Evolutionary conservation across 495 filamentous ascomycete genomes (phyloP).

Genomic region (Aspergillus funiculosus): DNA sequence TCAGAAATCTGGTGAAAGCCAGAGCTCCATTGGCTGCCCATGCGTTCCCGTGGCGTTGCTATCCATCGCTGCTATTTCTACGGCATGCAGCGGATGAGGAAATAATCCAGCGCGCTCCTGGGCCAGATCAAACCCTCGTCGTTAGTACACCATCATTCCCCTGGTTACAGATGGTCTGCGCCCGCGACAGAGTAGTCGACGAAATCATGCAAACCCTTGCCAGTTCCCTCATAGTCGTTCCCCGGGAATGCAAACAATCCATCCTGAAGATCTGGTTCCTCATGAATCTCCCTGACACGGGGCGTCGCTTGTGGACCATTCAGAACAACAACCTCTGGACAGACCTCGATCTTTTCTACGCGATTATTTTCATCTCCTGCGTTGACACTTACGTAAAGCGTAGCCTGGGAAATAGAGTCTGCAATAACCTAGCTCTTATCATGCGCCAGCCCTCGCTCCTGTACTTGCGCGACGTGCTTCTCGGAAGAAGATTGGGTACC

Average conservation of each 20-base stretch:
- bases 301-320: constrained; percentile 44
- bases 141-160: constrained; percentile 41
- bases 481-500: no score
- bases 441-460: constrained; percentile 53
- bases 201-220: constrained; percentile 52
- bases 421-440: constrained; percentile 46
- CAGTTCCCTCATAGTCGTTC: constrained; percentile 46
- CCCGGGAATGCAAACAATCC: constrained; percentile 32
- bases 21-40: constrained; percentile 40
- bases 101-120: neutral
- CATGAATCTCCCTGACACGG: constrained; percentile 53
- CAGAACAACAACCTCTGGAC: constrained; percentile 44
- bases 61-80: constrained; percentile 45
- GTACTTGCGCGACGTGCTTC: constrained; percentile 45
- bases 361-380: constrained; percentile 55
- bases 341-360: constrained; percentile 48
- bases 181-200: constrained; percentile 40
- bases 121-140: neutral
- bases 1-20: constrained; percentile 34
- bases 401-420: constrained; percentile 40
- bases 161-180: constrained; percentile 50
- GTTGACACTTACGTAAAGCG: constrained; percentile 54
- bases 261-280: constrained; percentile 62
- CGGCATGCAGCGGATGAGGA: constrained; percentile 27
- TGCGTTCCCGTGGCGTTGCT: constrained; percentile 46